Evolutionary conservation across 2,329 filamentous ascomycete species (phyloP), one percentile per base, ranked within the genome.

Genomic region (Helotiales sp.): DNA sequence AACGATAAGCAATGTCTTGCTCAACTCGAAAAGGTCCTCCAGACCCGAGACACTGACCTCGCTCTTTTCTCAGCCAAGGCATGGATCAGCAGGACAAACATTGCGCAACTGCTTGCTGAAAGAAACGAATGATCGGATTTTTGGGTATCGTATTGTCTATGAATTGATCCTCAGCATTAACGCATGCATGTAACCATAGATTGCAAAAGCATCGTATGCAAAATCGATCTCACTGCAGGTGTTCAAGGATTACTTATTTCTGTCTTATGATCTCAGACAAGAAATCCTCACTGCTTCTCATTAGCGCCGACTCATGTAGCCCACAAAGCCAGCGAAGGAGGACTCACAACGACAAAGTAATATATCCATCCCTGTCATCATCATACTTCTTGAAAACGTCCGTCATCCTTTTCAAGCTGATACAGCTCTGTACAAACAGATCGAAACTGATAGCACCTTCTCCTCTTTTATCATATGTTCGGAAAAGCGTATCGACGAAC

Each of bases 381-480:
- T 99, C 95, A 73, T 98, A 99, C 76, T 93, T 93, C 81, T 99
- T 99, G 74, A 99, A 99, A 27, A 96, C 92, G 74, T 99, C 95
- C 59, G 95, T 99, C 93, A 99, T 98, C 67, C 95, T 84, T 83
- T 98, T 97, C 69, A 99, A 80, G 67, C 87, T 92, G 71, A 99
- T 98, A 74, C 95, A 98, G 52, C 91, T 91, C 80, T 99, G 95
- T 60, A 99, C 95, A 70, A 99, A 99, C 52, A 99, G 76, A 76
- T 99, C 95, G 70, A 99, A 99, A 75, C 88, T 90, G 83, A 92
- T 91, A 67, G 82, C 81, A 34, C 87, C 87, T 70, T 85, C 81
- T 64, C 77, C 76, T 62, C 83, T 81, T 79, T 89, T 92, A 73
- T 97, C 93, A 76, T 96, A 98, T 0, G 91, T 95, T 66, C 84